Percentiles rank a stretch among this genome's conserved stretches.
Conservation (phyloP, 768 basidiomycete species). For the Macrolepiota dolichaula region DNA sequence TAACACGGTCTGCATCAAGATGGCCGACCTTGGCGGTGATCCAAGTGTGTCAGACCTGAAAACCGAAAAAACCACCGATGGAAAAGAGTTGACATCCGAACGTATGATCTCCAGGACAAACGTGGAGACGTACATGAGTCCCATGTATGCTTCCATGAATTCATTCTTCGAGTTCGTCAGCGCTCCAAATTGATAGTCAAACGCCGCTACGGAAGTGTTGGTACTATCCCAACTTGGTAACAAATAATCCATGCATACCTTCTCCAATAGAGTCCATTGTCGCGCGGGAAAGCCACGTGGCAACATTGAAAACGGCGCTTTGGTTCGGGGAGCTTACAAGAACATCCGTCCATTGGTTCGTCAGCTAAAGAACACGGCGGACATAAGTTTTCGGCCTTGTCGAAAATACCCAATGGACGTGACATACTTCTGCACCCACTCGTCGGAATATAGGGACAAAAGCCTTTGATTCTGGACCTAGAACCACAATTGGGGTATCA, state of each 20-base stretch:
- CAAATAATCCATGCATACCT: constrained; percentile 25
- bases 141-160: constrained; percentile 52
- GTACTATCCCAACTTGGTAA: neutral
- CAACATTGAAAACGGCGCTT: constrained; percentile 42
- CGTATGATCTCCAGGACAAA: neutral
- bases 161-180: constrained; percentile 46
- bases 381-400: neutral
- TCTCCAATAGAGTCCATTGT: constrained; percentile 51
- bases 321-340: constrained; percentile 39
- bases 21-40: constrained; percentile 39
- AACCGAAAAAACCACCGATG: neutral
- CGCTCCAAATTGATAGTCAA: constrained; percentile 56
- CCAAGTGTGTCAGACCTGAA: constrained; percentile 47
- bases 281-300: constrained; percentile 46
- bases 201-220: constrained; percentile 32
- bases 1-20: constrained; percentile 48
- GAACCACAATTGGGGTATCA: neutral
- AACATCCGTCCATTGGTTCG: constrained; percentile 48
- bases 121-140: constrained; percentile 35
- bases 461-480: constrained; percentile 44
- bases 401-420: constrained; percentile 1
- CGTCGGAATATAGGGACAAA: constrained; percentile 47
- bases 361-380: constrained; percentile 30
- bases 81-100: neutral
- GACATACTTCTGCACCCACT: constrained; percentile 38